phyloP scores from a whole-genome alignment of 2,329 filamentous ascomycete species.

The Colletotrichum sp. region DNA sequence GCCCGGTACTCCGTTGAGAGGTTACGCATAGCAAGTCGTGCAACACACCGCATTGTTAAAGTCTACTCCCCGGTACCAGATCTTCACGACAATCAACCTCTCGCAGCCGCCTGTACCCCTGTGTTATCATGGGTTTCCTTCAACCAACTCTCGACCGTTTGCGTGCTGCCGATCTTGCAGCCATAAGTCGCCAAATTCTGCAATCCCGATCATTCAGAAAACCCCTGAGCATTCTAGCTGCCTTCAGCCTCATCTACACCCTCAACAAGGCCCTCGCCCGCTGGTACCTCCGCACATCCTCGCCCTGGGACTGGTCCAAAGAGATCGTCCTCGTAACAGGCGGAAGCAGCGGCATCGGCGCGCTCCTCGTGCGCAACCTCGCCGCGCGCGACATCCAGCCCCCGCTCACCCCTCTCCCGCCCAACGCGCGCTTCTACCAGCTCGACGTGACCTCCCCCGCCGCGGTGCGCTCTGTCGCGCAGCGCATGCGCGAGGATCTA shows the following conservation, averaged over 20 bases:
- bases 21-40: background rate
- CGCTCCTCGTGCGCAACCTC: background rate
- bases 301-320: background rate
- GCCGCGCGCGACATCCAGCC: background rate
- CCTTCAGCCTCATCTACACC: background rate
- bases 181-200: background rate
- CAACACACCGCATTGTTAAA: background rate
- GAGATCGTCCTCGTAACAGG: background rate
- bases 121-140: background rate
- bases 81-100: background rate
- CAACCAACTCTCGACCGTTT: background rate
- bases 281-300: background rate
- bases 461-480: constrained; percentile 42
- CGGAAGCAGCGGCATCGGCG: background rate
- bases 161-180: background rate
- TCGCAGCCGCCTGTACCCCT: background rate
- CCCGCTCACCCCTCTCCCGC: background rate
- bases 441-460: background rate
- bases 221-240: background rate
- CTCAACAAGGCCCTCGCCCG: background rate
- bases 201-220: background rate
- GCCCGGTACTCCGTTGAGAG: background rate
- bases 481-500: constrained; percentile 41
- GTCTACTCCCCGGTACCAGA: background rate
- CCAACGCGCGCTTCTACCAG: background rate